Conservation (phyloP, 345 rosid genomes). For the Moringa oleifera region DNA sequence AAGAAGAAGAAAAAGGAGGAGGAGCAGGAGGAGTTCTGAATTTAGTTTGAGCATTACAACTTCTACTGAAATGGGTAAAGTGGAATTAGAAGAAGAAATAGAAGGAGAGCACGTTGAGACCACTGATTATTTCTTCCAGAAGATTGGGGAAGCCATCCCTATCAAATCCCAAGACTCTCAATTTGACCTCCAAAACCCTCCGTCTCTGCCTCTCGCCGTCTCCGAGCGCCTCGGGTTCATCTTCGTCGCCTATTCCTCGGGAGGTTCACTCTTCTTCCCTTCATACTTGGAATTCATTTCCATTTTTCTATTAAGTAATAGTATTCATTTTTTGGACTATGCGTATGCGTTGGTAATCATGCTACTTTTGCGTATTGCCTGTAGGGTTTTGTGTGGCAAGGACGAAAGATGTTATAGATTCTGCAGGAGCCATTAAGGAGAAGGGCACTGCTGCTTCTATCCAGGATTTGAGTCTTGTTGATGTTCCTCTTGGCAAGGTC, state of each 20-base stretch:
- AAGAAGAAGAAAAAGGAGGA: neutral
- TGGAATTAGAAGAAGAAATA: slow-evolving; percentile 40
- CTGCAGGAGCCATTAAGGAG: slow-evolving; percentile 43
- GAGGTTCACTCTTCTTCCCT: slow-evolving; percentile 29
- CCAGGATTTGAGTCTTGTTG: slow-evolving; percentile 51
- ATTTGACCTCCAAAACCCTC: slow-evolving; percentile 49
- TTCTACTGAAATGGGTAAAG: slow-evolving; percentile 17
- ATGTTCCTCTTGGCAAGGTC: slow-evolving; percentile 52
- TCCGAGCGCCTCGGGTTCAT: slow-evolving; percentile 45
- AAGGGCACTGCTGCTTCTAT: slow-evolving; percentile 32
- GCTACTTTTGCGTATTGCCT: slow-evolving; percentile 22
- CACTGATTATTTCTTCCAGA: slow-evolving; percentile 64
- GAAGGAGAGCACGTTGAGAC: slow-evolving; percentile 57
- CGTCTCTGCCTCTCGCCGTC: slow-evolving; percentile 70
- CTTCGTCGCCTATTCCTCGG: slow-evolving; percentile 63
- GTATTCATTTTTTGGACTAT: neutral
- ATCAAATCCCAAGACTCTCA: slow-evolving; percentile 28
- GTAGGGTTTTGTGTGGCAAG: slow-evolving; percentile 85
- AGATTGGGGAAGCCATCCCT: slow-evolving; percentile 59
- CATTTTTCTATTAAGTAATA: no score
- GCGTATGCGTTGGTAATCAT: slow-evolving; percentile 8
- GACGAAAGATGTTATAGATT: slow-evolving; percentile 65
- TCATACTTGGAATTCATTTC: no score
- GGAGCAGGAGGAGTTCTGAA: neutral
- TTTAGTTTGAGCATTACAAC: neutral